These are phyloP conservation scores for Citrullus amarus DNA, from an alignment of 306 rosid species.

Conservation along the genomic window DNA sequence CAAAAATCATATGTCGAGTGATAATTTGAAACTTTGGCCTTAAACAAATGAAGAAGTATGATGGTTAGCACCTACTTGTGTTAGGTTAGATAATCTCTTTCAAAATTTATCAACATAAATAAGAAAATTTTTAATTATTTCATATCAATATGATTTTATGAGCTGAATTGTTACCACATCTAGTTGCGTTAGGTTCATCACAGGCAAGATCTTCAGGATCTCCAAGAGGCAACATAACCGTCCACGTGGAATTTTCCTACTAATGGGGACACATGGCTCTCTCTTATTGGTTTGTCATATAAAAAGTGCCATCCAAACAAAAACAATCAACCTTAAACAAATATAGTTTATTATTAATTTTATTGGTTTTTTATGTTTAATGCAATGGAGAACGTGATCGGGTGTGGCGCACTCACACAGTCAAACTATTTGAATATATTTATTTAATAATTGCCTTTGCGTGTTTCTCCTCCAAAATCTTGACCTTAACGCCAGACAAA, in stretches of 20 bases:
- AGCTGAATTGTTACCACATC: neutral
- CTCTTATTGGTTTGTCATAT: neutral
- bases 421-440: neutral
- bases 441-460: neutral
- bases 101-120: no score
- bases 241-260: neutral
- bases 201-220: conserved; percentile 4
- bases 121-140: no score
- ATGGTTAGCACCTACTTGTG: neutral
- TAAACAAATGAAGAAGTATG: no score
- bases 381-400: neutral
- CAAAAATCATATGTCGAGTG: no score
- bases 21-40: neutral
- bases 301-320: neutral
- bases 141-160: neutral
- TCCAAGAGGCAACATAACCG: neutral
- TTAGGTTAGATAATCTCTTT: neutral
- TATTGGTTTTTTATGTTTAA: neutral
- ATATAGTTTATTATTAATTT: neutral
- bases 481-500: neutral
- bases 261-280: neutral
- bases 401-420: conserved; percentile 5
- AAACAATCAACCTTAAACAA: neutral
- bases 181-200: neutral
- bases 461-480: neutral